Conservation (phyloP, 2,329 filamentous ascomycete species). For the Chaetomiaceae sp. region DNA sequence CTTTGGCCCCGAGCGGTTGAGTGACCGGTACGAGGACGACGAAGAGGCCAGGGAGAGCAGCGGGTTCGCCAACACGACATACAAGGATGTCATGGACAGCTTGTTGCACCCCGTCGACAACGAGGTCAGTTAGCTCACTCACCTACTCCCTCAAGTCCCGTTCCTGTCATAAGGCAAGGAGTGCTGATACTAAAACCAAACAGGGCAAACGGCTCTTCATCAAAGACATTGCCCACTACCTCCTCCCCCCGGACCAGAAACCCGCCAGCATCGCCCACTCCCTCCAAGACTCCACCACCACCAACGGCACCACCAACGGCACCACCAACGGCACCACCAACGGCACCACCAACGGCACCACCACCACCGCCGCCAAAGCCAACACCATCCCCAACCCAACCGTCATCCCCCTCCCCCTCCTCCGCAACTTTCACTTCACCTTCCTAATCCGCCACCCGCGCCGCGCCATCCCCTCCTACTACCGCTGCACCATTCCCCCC, state of each 20-base stretch:
- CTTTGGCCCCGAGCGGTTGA: conserved; percentile 85
- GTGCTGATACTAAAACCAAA: conserved; percentile 53
- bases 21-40: conserved; percentile 72
- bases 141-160: too few species aligned
- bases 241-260: conserved; percentile 69
- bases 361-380: conserved; percentile 47
- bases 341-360: conserved; percentile 26
- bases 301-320: conserved; percentile 19
- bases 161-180: too few species aligned
- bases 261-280: conserved; percentile 71
- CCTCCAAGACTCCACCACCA: conserved; percentile 37
- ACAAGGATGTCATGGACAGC: conserved; percentile 69
- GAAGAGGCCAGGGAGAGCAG: conserved; percentile 49
- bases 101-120: conserved; percentile 62
- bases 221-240: conserved; percentile 95
- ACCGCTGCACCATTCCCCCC: conserved; percentile 87
- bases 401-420: conserved; percentile 67
- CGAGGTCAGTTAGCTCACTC: conserved; percentile 72
- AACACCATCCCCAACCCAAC: conserved; percentile 61
- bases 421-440: conserved; percentile 84
- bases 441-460: conserved; percentile 97
- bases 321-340: conserved; percentile 29
- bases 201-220: conserved; percentile 79
- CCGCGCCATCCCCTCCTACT: conserved; percentile 86
- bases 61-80: conserved; percentile 67